A percentile compares a stretch with the other conserved stretches of the same genome.
These are phyloP conservation scores for Trypanosoma avium DNA, from an alignment of 208 protist species.

Conservation along the genomic window DNA sequence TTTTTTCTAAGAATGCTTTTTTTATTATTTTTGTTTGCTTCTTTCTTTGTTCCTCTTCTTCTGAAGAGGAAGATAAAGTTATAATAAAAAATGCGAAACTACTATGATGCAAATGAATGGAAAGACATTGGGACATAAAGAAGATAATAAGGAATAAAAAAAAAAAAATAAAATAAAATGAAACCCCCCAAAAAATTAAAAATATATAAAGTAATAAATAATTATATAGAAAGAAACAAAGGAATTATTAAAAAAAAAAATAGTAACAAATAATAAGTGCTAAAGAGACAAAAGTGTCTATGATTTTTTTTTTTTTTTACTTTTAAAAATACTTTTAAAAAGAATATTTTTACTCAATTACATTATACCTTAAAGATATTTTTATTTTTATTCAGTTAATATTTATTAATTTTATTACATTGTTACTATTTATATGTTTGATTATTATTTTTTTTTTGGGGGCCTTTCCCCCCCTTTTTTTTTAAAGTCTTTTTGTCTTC, in stretches of 20 bases:
- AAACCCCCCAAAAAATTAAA: neutral
- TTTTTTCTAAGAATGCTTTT: neutral
- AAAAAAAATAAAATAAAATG: neutral
- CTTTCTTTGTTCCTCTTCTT: conserved; percentile 1
- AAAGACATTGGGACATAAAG: neutral
- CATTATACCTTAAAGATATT: too few relatives aligned
- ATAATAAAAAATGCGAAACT: neutral
- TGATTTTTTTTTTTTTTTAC: too few relatives aligned
- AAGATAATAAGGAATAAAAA: neutral
- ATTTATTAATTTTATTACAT: too few relatives aligned
- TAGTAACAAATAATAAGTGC: too few relatives aligned
- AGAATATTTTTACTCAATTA: too few relatives aligned
- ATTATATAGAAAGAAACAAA: neutral
- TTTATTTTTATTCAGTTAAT: too few relatives aligned
- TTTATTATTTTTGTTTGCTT: neutral
- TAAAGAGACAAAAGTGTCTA: too few relatives aligned
- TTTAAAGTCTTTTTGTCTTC: too few relatives aligned
- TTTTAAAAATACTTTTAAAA: too few relatives aligned
- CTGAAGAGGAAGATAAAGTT: neutral
- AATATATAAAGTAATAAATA: neutral
- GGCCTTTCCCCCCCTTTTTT: too few relatives aligned
- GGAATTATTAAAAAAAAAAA: neutral
- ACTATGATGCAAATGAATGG: neutral
- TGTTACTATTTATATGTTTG: too few relatives aligned
- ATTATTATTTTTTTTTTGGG: too few relatives aligned